Evolutionary conservation across 2,329 filamentous ascomycete species (phyloP).

Genomic region (Penicillium sp.): DNA sequence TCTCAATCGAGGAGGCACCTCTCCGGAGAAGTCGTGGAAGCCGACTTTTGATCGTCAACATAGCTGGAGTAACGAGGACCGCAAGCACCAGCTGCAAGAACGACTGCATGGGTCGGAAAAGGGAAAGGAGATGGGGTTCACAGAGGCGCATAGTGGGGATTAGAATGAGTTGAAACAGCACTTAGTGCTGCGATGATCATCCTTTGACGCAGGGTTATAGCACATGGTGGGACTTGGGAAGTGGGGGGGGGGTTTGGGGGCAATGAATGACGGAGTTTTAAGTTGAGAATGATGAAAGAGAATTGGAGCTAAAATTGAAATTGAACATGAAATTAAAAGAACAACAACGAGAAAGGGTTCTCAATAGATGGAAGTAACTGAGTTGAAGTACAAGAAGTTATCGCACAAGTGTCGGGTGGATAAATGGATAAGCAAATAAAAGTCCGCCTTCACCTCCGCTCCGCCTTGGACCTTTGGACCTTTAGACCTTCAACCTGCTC

Average conservation of each 20-base stretch:
- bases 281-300: not conserved
- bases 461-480: conserved; percentile 18
- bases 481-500: not conserved
- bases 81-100: conserved; percentile 57
- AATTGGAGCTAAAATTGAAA: not conserved
- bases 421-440: conserved; percentile 11
- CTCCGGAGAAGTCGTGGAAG: conserved; percentile 28
- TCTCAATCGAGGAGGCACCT: not conserved
- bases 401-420: conserved; percentile 1
- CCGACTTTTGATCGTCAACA: conserved; percentile 32
- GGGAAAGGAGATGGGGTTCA: conserved; percentile 58
- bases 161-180: not conserved
- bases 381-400: not conserved
- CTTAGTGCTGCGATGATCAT: not conserved
- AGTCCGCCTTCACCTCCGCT: conserved; percentile 23
- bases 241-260: not conserved
- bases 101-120: conserved; percentile 36
- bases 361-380: not conserved
- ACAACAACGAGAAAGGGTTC: not conserved
- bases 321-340: not conserved
- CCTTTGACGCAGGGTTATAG: not conserved
- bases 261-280: not conserved
- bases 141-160: conserved; percentile 49
- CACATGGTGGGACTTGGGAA: conserved; percentile 1
- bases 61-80: conserved; percentile 50